A percentile compares a stretch with the other conserved stretches of the same genome.
phyloP scores from a whole-genome alignment of 768 basidiomycete genomes.

The Arthromyces matolae region DNA sequence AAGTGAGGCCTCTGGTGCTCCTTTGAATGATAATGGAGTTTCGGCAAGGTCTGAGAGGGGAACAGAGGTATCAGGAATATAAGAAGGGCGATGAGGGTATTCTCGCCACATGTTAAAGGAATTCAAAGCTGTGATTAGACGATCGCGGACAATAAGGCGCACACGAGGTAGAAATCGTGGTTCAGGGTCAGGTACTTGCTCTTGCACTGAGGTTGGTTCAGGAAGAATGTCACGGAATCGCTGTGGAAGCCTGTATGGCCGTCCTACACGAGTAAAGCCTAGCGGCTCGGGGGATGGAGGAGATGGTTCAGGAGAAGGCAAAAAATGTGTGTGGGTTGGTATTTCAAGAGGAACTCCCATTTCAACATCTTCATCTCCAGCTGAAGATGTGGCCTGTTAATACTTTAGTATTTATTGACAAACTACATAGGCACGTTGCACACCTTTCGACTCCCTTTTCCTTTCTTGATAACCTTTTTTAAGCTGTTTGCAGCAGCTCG shows the following conservation, averaged over 20 bases:
- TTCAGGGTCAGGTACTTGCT: background rate
- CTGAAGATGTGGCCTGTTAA: no score
- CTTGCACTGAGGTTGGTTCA: background rate
- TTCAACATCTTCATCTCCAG: no score
- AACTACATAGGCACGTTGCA: no score
- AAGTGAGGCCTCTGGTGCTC: background rate
- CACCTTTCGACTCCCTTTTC: background rate
- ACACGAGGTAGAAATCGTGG: conserved; percentile 10
- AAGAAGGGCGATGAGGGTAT: conserved; percentile 21
- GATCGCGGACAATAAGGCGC: conserved; percentile 14
- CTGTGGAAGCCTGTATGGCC: no score
- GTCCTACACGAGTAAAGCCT: no score
- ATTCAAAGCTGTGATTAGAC: conserved; percentile 17
- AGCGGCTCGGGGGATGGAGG: background rate
- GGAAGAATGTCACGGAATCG: conserved; percentile 17
- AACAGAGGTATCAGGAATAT: conserved; percentile 21
- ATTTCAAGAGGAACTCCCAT: no score
- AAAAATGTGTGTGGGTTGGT: no score
- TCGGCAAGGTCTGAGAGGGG: conserved; percentile 10
- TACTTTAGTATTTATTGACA: background rate
- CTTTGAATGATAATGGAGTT: background rate
- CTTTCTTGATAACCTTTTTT: background rate
- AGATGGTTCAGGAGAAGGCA: background rate
- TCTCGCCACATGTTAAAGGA: conserved; percentile 18
- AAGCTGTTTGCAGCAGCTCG: background rate